Percentiles rank a stretch among this genome's conserved stretches.
phyloP scores from a whole-genome alignment of 2,329 filamentous ascomycete genomes.

The Fusarium subglutinans region DNA sequence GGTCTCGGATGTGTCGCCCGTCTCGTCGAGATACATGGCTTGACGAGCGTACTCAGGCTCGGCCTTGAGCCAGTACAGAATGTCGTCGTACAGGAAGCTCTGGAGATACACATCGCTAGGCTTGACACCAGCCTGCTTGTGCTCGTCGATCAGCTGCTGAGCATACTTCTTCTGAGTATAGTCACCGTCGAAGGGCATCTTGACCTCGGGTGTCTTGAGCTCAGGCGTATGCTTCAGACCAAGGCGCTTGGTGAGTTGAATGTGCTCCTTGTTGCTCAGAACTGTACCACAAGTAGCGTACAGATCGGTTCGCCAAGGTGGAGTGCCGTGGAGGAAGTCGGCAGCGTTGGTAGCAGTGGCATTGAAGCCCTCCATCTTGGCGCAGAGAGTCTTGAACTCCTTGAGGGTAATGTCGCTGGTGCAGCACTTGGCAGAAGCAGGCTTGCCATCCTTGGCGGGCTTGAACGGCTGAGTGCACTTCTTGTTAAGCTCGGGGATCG shows the following conservation, averaged over 20 bases:
- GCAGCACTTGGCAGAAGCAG: slow-evolving; percentile 73
- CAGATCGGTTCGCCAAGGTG: slow-evolving; percentile 70
- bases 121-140: slow-evolving; percentile 61
- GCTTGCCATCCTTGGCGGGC: slow-evolving; percentile 59
- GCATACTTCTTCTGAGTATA: slow-evolving; percentile 74
- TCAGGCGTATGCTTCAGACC: slow-evolving; percentile 73
- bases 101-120: slow-evolving; percentile 68
- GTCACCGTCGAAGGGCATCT: slow-evolving; percentile 72
- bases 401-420: slow-evolving; percentile 74
- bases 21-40: slow-evolving; percentile 72
- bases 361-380: slow-evolving; percentile 75
- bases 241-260: slow-evolving; percentile 64
- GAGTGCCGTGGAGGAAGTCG: slow-evolving; percentile 67
- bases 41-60: slow-evolving; percentile 69
- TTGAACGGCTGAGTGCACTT: slow-evolving; percentile 71
- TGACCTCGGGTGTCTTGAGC: slow-evolving; percentile 72
- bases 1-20: slow-evolving; percentile 61
- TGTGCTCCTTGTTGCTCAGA: slow-evolving; percentile 69
- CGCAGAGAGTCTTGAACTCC: slow-evolving; percentile 74
- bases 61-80: slow-evolving; percentile 72
- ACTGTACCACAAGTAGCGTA: slow-evolving; percentile 72
- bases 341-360: slow-evolving; percentile 64
- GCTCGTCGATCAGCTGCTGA: slow-evolving; percentile 71
- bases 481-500: slow-evolving; percentile 66
- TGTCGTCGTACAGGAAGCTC: slow-evolving; percentile 71